Conservation (phyloP, 1,139 yeast genomes). For the Debaryomyces subglobosus region DNA sequence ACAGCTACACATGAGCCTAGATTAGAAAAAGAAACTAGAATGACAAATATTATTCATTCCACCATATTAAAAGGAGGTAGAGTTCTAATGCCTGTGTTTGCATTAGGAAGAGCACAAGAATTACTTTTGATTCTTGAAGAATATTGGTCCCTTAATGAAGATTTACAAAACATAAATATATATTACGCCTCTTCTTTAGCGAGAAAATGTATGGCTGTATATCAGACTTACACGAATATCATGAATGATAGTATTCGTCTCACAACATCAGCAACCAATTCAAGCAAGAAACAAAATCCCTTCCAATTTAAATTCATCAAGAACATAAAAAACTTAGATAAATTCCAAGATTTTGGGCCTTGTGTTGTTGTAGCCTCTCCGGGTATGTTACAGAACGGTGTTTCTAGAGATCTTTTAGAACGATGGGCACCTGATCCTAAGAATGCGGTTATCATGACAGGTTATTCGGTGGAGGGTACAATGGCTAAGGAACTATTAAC, state of each 20-base stretch:
- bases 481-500: slow-evolving; percentile 89
- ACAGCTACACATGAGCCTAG: slow-evolving; percentile 97
- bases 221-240: slow-evolving; percentile 94
- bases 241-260: slow-evolving; percentile 91
- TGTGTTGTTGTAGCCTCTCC: slow-evolving; percentile 97
- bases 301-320: slow-evolving; percentile 87
- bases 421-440: slow-evolving; percentile 98
- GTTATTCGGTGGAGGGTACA: slow-evolving; percentile 98
- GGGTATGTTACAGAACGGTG: slow-evolving; percentile 97
- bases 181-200: slow-evolving; percentile 94
- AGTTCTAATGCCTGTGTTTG: slow-evolving; percentile 91
- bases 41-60: slow-evolving; percentile 81
- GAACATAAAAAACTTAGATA: slow-evolving; percentile 76
- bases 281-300: slow-evolving; percentile 60
- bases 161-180: slow-evolving; percentile 78
- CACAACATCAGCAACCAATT: slow-evolving; percentile 62
- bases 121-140: slow-evolving; percentile 86
- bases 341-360: slow-evolving; percentile 91
- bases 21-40: slow-evolving; percentile 75
- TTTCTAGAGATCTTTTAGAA: slow-evolving; percentile 86
- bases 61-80: slow-evolving; percentile 90
- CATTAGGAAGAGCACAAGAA: slow-evolving; percentile 96
- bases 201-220: slow-evolving; percentile 94
- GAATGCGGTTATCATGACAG: slow-evolving; percentile 85
- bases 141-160: slow-evolving; percentile 87